phyloP scores from a whole-genome alignment of 2,329 filamentous ascomycete species.

The Phoma sp. region DNA sequence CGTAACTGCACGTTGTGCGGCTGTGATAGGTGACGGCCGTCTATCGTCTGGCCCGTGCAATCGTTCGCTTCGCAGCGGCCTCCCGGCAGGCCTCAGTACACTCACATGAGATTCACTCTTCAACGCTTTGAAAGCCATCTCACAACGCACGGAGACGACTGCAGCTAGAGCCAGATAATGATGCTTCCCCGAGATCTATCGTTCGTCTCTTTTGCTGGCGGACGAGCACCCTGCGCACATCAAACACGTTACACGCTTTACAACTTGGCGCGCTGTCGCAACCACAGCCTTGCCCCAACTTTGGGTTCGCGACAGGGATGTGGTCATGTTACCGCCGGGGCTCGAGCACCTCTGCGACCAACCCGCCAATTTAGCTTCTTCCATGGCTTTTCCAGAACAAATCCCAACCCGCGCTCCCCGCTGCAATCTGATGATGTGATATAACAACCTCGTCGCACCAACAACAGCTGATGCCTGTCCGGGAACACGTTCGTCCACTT shows the following conservation, averaged over 20 bases:
- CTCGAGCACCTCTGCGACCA: conserved; percentile 41
- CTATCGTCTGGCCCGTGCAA: conserved; percentile 24
- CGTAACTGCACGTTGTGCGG: conserved; percentile 25
- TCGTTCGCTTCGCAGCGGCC: conserved; percentile 22
- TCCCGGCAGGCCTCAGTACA: conserved; percentile 11
- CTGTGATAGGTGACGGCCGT: conserved; percentile 30
- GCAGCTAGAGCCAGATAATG: not conserved
- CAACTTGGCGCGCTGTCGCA: conserved; percentile 34
- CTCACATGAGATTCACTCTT: conserved; percentile 2
- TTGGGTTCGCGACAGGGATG: conserved; percentile 41
- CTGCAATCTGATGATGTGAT: conserved; percentile 48
- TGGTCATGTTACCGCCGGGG: conserved; percentile 35
- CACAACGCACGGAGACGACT: conserved; percentile 6
- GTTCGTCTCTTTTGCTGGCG: conserved; percentile 4
- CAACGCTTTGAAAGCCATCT: not conserved
- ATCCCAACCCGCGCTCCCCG: conserved; percentile 45
- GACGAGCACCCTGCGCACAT: conserved; percentile 30
- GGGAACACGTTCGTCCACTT: conserved; percentile 45
- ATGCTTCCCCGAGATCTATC: not conserved
- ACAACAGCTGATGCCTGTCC: conserved; percentile 42
- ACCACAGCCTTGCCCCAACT: conserved; percentile 48
- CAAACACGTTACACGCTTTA: conserved; percentile 38
- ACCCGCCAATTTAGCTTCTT: conserved; percentile 46
- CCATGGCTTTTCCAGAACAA: conserved; percentile 47
- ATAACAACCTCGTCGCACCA: conserved; percentile 43